These are phyloP conservation scores for Arabidopsis hybrid DNA, from an alignment of 441 rosid genomes.

Conservation along the genomic window DNA sequence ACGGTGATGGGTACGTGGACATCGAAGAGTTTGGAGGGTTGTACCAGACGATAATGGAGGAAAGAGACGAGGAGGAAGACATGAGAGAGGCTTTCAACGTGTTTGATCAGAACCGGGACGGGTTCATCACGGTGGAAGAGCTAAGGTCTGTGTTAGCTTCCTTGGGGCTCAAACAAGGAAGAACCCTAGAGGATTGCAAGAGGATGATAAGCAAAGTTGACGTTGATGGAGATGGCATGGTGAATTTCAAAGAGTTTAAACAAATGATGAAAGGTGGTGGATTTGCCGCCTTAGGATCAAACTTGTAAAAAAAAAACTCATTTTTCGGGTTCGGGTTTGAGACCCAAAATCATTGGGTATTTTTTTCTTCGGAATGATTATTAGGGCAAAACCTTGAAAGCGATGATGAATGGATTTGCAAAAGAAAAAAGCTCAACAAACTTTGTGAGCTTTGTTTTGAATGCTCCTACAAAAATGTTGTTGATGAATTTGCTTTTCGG, in stretches of 20 bases:
- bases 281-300: constrained; percentile 75
- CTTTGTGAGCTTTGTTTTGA: constrained; percentile 35
- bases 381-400: constrained; percentile 37
- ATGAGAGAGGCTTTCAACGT: constrained; percentile 86
- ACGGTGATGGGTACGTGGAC: constrained; percentile 85
- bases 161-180: constrained; percentile 84
- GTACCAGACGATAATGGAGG: constrained; percentile 84
- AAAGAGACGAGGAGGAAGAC: constrained; percentile 90
- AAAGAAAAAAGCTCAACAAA: constrained; percentile 19
- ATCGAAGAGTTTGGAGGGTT: constrained; percentile 80
- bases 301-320: constrained; percentile 28
- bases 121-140: constrained; percentile 88
- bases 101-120: constrained; percentile 89
- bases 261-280: constrained; percentile 99
- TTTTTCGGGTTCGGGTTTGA: constrained; percentile 31
- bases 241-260: constrained; percentile 80
- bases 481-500: constrained; percentile 29
- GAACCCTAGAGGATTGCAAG: constrained; percentile 82
- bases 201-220: constrained; percentile 85
- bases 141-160: constrained; percentile 75
- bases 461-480: constrained; percentile 34
- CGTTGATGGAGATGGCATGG: constrained; percentile 92
- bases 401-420: constrained; percentile 26
- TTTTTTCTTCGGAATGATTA: constrained; percentile 37
- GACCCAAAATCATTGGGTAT: constrained; percentile 35